Base-by-base conservation (phyloP, 257 asterid genomes). In the Osmanthus fragrans region DNA sequence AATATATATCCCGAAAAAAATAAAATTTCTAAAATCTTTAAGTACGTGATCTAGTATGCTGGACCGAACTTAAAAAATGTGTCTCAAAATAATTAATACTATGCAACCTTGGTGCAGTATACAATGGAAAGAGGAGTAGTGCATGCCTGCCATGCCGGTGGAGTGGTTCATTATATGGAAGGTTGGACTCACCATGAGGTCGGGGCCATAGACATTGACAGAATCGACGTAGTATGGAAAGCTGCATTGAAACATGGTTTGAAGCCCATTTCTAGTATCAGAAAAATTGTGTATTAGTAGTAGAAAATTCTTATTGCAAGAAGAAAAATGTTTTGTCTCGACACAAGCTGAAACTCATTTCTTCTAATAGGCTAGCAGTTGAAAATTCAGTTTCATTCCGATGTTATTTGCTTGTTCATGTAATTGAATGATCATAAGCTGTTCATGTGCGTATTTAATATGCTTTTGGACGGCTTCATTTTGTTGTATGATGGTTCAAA, bases 101-200 rank as follows among this genome's bases (percentile, higher is more conserved):
- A 15, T 2, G n/a, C 19, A n/a, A n/a, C 29, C 10, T 23, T 27
- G 33, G 19, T 47, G 81, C 84, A 95, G 99, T 95, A 92, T 49
- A 90, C 98, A 13, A 91, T 92, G 99, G 96, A 86, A 6, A 88
- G 99, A 90, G 97, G 99, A 67, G 91, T 92, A 6, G 97, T 94
- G 49, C 98, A 94, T 77, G 98, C 98, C 12, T 94, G 98, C 79
- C 97, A 92, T 81, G 98, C 98, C 0, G 98, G 98, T 11, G 97
- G 98, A 7, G 93, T 86, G 13, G 94, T 94, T 37, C 98, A 94
- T 77, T 81, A 82, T 0, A 73, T 94, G 32, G 98, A 94, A 87
- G 97, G 97, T 11, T 94, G 98, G 98, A 81, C 60, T 5, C 97
- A 92, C 78, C 94, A 94, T 76, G 98, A 94, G 77, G 98, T 92